Evolutionary conservation across 768 basidiomycete species (phyloP).

Genomic region (Chlorophyllum brunneum): DNA sequence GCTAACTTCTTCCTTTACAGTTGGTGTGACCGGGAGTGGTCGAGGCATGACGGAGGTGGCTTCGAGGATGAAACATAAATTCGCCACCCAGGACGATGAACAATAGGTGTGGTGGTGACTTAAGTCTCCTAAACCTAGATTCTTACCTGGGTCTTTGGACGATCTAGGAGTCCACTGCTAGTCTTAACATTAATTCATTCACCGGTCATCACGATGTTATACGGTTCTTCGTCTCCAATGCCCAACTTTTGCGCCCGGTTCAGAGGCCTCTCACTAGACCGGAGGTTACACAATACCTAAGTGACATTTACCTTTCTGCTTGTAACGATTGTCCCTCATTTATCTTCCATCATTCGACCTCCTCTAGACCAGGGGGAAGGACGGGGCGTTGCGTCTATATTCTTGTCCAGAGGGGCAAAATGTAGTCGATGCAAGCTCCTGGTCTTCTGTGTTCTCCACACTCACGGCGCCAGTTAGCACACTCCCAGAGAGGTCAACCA

Average conservation of each 20-base stretch:
- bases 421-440: no score
- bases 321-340: conserved; percentile 6
- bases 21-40: conserved; percentile 89
- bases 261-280: not conserved
- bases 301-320: conserved; percentile 4
- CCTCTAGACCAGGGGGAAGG: not conserved
- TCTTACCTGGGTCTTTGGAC: not conserved
- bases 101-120: conserved; percentile 23
- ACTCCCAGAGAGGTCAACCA: no score
- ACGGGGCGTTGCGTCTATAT: not conserved
- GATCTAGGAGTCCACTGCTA: not conserved
- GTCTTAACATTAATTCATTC: not conserved
- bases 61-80: conserved; percentile 74
- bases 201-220: not conserved
- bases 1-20: conserved; percentile 34
- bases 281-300: conserved; percentile 3
- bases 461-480: no score
- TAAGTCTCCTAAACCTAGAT: not conserved
- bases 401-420: not conserved
- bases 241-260: not conserved
- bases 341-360: not conserved
- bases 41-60: conserved; percentile 83
- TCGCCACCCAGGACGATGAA: conserved; percentile 47
- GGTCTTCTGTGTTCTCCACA: no score
- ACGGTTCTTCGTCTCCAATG: not conserved